Conservation (phyloP, 371 early-diverging fungal species). For the Rhizopus stolonifer region DNA sequence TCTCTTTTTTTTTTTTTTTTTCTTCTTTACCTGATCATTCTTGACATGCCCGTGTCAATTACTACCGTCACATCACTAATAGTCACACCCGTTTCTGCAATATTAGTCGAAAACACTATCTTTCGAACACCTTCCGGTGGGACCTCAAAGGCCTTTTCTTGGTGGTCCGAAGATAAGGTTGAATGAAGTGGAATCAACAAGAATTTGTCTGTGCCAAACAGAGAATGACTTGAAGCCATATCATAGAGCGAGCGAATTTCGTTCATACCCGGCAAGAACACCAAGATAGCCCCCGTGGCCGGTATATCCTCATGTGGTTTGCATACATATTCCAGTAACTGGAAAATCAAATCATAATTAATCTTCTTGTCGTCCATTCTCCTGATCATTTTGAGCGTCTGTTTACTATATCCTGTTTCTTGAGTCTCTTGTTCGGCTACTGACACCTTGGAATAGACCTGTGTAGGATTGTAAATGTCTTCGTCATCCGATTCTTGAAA, state of each 20-base stretch:
- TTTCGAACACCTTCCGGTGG: slow-evolving; percentile 72
- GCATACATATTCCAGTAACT: slow-evolving; percentile 65
- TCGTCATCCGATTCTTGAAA: slow-evolving; percentile 46
- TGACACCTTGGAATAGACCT: slow-evolving; percentile 22
- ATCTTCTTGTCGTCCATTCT: slow-evolving; percentile 66
- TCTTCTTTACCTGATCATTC: slow-evolving; percentile 58
- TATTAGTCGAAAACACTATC: slow-evolving; percentile 90
- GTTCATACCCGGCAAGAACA: slow-evolving; percentile 88
- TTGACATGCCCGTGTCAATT: slow-evolving; percentile 91
- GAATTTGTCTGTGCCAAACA: slow-evolving; percentile 38
- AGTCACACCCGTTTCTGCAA: slow-evolving; percentile 95
- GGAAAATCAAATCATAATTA: slow-evolving; percentile 70
- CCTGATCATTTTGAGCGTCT: slow-evolving; percentile 49
- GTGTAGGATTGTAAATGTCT: slow-evolving; percentile 34
- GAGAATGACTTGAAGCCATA: slow-evolving; percentile 48
- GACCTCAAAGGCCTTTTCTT: slow-evolving; percentile 65
- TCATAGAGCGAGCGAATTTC: slow-evolving; percentile 69
- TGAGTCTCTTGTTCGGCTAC: slow-evolving; percentile 26
- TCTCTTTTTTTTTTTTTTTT: not conserved
- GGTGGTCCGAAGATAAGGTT: slow-evolving; percentile 67
- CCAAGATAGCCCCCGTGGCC: slow-evolving; percentile 76
- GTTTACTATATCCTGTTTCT: slow-evolving; percentile 35
- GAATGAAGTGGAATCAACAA: slow-evolving; percentile 82
- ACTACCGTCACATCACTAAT: slow-evolving; percentile 94
- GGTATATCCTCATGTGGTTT: slow-evolving; percentile 27